Base-by-base conservation (phyloP, 1,139 yeast species). In the Hansenula sp. region DNA sequence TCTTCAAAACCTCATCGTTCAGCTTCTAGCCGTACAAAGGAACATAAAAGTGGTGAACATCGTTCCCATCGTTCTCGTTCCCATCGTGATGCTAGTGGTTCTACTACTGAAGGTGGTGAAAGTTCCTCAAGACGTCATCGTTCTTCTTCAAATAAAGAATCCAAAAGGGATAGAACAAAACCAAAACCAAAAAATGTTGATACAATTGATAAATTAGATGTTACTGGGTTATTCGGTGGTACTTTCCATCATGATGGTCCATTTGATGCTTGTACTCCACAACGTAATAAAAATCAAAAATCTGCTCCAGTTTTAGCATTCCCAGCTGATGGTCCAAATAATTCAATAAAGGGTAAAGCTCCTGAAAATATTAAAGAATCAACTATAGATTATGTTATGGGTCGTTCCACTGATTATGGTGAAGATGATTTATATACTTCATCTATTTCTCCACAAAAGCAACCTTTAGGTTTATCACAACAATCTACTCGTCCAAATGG, bases 161-260 rank as follows among this genome's bases (percentile, higher is more conserved):
- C 52, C 25, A 53, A 52, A 41, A 43, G 44, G 28, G 49, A 41
- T 3, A 38, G 39, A 19, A 17, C 16, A 5, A 25, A 30, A 11
- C 46, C 49, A 19, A 57, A 58, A 32, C 48, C 56, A 3, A 80
- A 81, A 55, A 79, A 81, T 53, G 78, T 93, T 52, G 99, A 93
- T 61, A 88, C 96, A 5, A 93, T 93, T 57, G 99, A 93, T 68
- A 87, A 86, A 65, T 73, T 93, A 54, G 99, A 93, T 63, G 98
- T 91, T 33, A 90, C 98, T 8, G 98, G 96, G 1, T 75, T 93
- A 52, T 91, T 87, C 62, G 97, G 97, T n/a, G 86, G 87, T 25
- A 88, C 93, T 1, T 93, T 93, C 74, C 99, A 93, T 65, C 99
- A 93, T 64, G 99, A 93, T 66, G 99, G 99, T 13, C 99, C 99